Base-by-base conservation (phyloP, 179 eudicot species). In the Amaranthus tricolor region DNA sequence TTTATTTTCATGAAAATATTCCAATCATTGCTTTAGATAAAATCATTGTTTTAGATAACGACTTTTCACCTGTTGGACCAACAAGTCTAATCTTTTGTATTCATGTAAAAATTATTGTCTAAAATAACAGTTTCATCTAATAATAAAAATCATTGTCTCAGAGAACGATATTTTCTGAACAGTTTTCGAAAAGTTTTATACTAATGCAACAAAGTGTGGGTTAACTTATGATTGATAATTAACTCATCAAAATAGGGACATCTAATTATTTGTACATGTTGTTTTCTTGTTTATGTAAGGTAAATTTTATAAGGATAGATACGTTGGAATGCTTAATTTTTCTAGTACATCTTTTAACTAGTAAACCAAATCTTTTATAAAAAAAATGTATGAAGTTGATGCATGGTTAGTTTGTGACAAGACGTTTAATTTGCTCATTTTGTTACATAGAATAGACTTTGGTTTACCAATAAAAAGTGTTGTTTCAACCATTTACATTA, bases 201-300 rank as follows among this genome's bases (percentile, higher is more conserved):
- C 20, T 16, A 66, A 14, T 60, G n/a, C 19, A 9, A 19, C 31
- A 20, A 60, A 19, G 43, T 19, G 3, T 19, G 21, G 31, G 44
- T 60, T 54, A 70, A 57, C 61, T 48, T 55, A 71, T 20, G 66
- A 59, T n/a, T 59, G 40, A 31, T 31, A 14, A 20, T 71, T 20
- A 63, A 74, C 61, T 74, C 52, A 21, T 13, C 15, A 20, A 47
- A 68, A 54, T 9, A 68, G 48, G 5, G 21, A 74, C n/a, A 21
- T 7, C 16, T 63, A n/a, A 62, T 62, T 21, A 51, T 21, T 21
- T 50, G 60, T 10, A 15, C 9, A 6, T 3, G 16, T 62, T 62
- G 61, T 74, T 62, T 62, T 62, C 59, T 71, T 58, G 62, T 55
- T 71, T 47, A 50, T 24, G 51, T 61, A 14, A 53, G 51, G 61